Evolutionary conservation across 2,329 filamentous ascomycete species (phyloP).

Genomic region (Colletotrichum godetiae): DNA sequence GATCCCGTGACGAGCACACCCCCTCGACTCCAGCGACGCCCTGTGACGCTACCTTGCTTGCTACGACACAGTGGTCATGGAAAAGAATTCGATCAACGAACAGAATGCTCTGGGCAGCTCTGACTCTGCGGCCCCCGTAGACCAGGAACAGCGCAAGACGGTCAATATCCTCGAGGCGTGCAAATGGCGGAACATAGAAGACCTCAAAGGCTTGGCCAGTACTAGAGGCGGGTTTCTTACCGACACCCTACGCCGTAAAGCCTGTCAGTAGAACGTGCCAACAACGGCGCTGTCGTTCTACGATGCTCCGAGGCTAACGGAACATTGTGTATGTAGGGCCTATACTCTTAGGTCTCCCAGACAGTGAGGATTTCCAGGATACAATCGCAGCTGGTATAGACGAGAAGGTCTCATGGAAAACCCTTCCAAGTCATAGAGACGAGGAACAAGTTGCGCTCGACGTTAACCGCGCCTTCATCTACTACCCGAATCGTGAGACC

Average conservation of each 20-base stretch:
- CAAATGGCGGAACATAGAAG: conserved; percentile 63
- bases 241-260: conserved; percentile 75
- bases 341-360: conserved; percentile 60
- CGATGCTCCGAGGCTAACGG: conserved; percentile 29
- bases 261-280: conserved; percentile 72
- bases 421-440: conserved; percentile 82
- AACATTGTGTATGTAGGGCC: conserved; percentile 63
- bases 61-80: conserved; percentile 4
- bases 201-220: conserved; percentile 68
- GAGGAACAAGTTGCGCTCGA: conserved; percentile 93
- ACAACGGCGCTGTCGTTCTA: not conserved
- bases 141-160: conserved; percentile 50
- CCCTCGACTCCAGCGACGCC: not conserved
- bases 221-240: conserved; percentile 74
- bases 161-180: conserved; percentile 70
- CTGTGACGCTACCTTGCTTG: not conserved
- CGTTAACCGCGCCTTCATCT: conserved; percentile 95
- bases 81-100: not conserved
- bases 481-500: conserved; percentile 84
- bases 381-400: conserved; percentile 34
- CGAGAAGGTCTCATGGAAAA: conserved; percentile 59
- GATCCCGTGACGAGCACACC: not conserved
- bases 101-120: not conserved
- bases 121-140: not conserved
- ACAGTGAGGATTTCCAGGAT: conserved; percentile 31